These are phyloP conservation scores for Penicillium thymicola DNA, from an alignment of 2,329 filamentous ascomycete genomes.

Conservation along the genomic window DNA sequence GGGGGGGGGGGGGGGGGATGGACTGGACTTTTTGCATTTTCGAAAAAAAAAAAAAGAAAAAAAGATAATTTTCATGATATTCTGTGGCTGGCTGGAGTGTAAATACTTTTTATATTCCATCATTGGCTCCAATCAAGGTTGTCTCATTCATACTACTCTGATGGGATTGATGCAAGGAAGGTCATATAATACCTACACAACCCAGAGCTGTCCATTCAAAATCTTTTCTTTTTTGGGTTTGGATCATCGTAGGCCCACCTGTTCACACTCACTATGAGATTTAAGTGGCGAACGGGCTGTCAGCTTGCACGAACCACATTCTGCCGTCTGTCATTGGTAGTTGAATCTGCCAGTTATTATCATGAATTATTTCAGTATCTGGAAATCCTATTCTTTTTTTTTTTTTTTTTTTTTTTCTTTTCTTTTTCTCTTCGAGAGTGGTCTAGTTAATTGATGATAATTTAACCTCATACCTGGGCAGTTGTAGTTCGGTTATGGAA, in stretches of 20 bases:
- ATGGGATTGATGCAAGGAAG: constrained; percentile 2
- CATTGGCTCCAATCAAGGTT: background rate
- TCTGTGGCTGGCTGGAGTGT: constrained; percentile 15
- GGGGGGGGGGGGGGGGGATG: constrained; percentile 11
- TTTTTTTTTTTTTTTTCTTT: background rate
- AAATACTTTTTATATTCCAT: background rate
- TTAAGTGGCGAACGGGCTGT: constrained; percentile 16
- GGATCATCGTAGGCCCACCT: constrained; percentile 23
- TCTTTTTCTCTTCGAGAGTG: too few species aligned
- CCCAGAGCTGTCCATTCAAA: background rate
- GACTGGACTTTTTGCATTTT: constrained; percentile 1
- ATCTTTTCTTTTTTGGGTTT: background rate
- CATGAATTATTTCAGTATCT: constrained; percentile 15
- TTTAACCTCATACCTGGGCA: background rate
- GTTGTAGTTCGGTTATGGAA: background rate
- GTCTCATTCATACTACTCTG: background rate
- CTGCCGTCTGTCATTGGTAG: constrained; percentile 12
- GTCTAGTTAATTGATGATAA: background rate
- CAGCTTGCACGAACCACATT: constrained; percentile 15
- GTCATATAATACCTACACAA: background rate
- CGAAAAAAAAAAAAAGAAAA: background rate
- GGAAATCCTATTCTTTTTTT: background rate
- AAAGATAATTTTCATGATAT: background rate
- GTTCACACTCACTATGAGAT: constrained; percentile 20
- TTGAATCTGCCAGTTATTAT: constrained; percentile 15